phyloP scores from a whole-genome alignment of 2,329 filamentous ascomycete species.

The Scopulariopsis brevicaulis region DNA sequence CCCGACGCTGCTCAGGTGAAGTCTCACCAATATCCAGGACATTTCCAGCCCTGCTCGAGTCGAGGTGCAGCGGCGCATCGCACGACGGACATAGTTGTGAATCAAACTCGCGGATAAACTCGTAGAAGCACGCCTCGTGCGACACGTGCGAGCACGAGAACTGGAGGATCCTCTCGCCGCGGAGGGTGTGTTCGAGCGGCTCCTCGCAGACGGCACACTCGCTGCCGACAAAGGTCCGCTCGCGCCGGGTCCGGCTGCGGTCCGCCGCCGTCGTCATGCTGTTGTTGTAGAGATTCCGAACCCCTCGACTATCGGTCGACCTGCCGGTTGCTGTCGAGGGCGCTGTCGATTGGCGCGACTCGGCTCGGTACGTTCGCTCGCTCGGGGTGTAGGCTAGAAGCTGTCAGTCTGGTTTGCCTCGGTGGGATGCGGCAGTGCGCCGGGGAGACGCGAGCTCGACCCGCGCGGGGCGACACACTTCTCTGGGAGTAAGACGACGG shows the following conservation, averaged over 20 bases:
- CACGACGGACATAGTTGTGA: constrained; percentile 91
- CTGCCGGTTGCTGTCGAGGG: neutral
- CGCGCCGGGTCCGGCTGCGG: constrained; percentile 66
- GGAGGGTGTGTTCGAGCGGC: constrained; percentile 86
- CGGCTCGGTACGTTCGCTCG: neutral
- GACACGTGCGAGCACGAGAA: constrained; percentile 96
- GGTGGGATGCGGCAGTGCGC: neutral
- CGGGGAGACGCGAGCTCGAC: neutral
- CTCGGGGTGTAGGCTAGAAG: neutral
- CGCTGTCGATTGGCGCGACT: neutral
- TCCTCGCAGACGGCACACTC: constrained; percentile 97
- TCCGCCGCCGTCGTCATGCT: constrained; percentile 42
- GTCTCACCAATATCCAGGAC: constrained; percentile 74
- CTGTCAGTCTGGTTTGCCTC: neutral
- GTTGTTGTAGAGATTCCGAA: neutral
- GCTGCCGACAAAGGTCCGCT: constrained; percentile 89
- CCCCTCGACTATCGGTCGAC: neutral
- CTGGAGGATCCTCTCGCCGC: constrained; percentile 87
- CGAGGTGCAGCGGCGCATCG: constrained; percentile 80
- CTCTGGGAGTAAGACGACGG: constrained; percentile 26
- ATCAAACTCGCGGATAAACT: constrained; percentile 92
- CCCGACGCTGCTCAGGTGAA: neutral
- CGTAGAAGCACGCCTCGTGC: constrained; percentile 97
- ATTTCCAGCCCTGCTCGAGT: constrained; percentile 87
- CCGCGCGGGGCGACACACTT: constrained; percentile 16